Evolutionary conservation across 1,284 basidiomycete genomes (phyloP), one percentile per base, ranked within the genome.

Genomic region (Fomitopsis betulina): DNA sequence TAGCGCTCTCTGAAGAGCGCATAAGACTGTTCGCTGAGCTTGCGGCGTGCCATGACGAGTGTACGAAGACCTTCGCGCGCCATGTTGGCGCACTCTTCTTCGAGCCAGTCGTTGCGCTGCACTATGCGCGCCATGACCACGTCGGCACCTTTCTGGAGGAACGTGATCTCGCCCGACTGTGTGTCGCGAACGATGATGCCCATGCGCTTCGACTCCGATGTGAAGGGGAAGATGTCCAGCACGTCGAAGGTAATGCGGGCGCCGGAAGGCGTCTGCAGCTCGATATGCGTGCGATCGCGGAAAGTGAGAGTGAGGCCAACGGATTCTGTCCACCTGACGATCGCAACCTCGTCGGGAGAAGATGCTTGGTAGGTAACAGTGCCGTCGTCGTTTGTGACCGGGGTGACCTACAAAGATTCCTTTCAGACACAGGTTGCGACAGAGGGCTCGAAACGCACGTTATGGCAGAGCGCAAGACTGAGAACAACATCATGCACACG

Each of bases 81-180:
- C 96, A 99, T 99, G 70, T 99, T 99, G 12, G 91, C 96, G 15
- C 91, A 95, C 73, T 99, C 97, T 70, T 99, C 97, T 64, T 99
- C 97, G 1, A 99, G 81, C 97, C 97, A 99, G 75, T 99, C 97
- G 69, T 98, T 98, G 64, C 93, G 86, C 68, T 94, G 93, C 21
- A 99, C 96, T 57, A 99, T 95, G 64, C 81, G 84, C 35, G 89
- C 81, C 96, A 99, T 99, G 55, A 99, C 94, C 3, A 96, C 94
- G 68, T 99, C 97, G 0, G 96, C 97, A 12, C 97, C 97, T 71
- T 99, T 99, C 70, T 98, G 93, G 60, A 96, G 79, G 73, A 99
- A 99, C 1, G 81, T 86, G 56, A 96, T 86, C 59, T 96, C 93
- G 43, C 89, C 87, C 0, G 85, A 82, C 33, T 80, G 76, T 0